These are phyloP conservation scores for Neofusicoccum parvum DNA, from an alignment of 2,329 filamentous ascomycete species.

Conservation along the genomic window DNA sequence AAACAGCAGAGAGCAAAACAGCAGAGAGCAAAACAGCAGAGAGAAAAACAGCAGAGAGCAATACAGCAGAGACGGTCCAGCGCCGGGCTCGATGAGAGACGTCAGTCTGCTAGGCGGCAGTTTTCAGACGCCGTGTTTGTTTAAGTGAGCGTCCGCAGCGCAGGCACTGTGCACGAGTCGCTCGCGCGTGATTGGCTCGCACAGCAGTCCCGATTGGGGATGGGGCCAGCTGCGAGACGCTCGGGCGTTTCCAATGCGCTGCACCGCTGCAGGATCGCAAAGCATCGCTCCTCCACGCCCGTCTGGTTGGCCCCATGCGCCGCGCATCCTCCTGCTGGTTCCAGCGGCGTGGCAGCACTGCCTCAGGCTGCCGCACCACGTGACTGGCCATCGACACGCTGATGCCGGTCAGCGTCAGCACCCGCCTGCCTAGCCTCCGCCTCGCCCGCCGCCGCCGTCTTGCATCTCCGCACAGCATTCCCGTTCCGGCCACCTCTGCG, in stretches of 20 bases:
- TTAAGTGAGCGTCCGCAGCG: too few species aligned
- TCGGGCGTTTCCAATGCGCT: not conserved
- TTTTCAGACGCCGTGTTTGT: too few species aligned
- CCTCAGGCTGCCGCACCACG: constrained; percentile 2
- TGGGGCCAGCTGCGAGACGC: not conserved
- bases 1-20: too few species aligned
- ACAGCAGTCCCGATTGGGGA: not conserved
- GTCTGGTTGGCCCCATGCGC: too few species aligned
- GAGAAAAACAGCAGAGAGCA: too few species aligned
- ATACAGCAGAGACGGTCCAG: too few species aligned
- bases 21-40: too few species aligned
- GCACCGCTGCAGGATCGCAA: not conserved
- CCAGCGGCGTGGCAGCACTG: not conserved
- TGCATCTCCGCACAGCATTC: constrained; percentile 12
- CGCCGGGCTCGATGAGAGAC: too few species aligned
- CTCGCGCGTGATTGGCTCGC: not conserved
- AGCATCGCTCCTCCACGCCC: too few species aligned
- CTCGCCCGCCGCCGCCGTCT: not conserved
- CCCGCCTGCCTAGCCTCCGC: not conserved
- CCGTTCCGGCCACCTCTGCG: constrained; percentile 18
- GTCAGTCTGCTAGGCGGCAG: too few species aligned
- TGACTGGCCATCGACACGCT: not conserved
- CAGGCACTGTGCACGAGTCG: too few species aligned
- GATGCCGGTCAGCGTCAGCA: not conserved
- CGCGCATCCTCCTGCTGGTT: too few species aligned